Evolutionary conservation across 1,139 yeast species (phyloP).

Genomic region (Pichia sp.): DNA sequence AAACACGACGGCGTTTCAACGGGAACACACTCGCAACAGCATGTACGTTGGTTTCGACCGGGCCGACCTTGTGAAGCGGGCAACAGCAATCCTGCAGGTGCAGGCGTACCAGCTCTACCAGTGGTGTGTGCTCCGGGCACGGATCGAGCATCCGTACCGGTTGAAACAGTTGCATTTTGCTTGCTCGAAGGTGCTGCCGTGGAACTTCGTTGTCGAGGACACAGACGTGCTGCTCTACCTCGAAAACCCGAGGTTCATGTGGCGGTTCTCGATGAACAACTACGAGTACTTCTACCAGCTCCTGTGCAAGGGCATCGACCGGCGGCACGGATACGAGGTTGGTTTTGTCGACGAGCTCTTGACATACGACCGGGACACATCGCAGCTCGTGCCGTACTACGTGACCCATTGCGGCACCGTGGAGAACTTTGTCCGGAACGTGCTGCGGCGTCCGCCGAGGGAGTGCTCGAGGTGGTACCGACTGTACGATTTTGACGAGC

Average conservation of each 20-base stretch:
- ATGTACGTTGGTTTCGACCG: neutral
- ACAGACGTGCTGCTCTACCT: conserved; percentile 3
- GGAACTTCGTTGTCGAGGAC: conserved; percentile 6
- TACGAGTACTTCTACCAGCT: conserved; percentile 4
- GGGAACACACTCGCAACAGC: neutral
- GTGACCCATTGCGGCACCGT: neutral
- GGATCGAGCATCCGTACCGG: conserved; percentile 1
- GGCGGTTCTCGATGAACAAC: conserved; percentile 10
- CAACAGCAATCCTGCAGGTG: neutral
- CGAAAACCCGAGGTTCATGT: conserved; percentile 5
- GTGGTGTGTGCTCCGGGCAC: conserved; percentile 5
- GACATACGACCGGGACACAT: conserved; percentile 2
- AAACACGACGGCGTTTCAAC: neutral
- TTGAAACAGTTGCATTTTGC: conserved; percentile 4
- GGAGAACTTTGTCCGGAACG: neutral
- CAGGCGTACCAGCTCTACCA: conserved; percentile 3
- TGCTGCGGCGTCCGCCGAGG: neutral
- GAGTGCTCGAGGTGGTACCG: conserved; percentile 3
- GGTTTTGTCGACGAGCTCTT: conserved; percentile 1
- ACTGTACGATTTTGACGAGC: neutral
- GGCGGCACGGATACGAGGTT: neutral
- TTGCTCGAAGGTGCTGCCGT: conserved; percentile 5
- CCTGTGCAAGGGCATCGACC: neutral
- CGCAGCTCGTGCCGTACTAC: conserved; percentile 1
- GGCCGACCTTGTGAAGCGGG: neutral